Evolutionary conservation across 768 basidiomycete species (phyloP), one percentile per base, ranked within the genome.

Genomic region (Tylopilus felleus): DNA sequence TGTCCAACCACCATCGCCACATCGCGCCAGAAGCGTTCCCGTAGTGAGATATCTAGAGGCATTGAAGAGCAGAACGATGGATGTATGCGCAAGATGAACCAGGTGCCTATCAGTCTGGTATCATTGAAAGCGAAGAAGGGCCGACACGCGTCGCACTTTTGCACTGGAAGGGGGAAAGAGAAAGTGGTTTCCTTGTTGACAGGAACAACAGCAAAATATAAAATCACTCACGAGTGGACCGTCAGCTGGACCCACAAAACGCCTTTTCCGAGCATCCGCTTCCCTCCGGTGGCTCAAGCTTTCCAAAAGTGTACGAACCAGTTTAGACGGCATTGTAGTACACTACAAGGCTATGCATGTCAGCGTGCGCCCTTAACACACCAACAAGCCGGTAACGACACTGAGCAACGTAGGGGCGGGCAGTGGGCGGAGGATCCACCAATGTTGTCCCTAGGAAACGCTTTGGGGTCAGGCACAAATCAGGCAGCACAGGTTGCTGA

Each of bases 21-120:
- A 27, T 67, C 60, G 47, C 57, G 58, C 66, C 66, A 67, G 29
- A 64, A 67, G 33, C 60, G 64, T n/a, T 64, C 62, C 7, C 50
- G 62, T 22, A 67, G 22, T 7, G 62, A 29, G 43, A 5, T 4
- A 28, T 52, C 56, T 8, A 49, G 23, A 38, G 60, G 19, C 66
- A 68, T 66, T 7, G 38, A 25, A 5, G 38, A 33, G 19, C 13
- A 23, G 31, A 52, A 51, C 1, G 54, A 38, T 35, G 51, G 21
- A 39, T 53, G 29, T 48, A 49, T 56, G 61, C 36, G 35, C 27
- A 41, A 42, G 48, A 52, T 4, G 16, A 33, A 33, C 36, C 19
- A 8, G 8, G 38, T 5, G 38, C 19, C n/a, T 39, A 39, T 9
- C 16, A n/a, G 19, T 17, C 10, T 14, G 25, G 14, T 45, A 28